phyloP scores from a whole-genome alignment of 306 rosid species.

The Phaseolus lunatus region DNA sequence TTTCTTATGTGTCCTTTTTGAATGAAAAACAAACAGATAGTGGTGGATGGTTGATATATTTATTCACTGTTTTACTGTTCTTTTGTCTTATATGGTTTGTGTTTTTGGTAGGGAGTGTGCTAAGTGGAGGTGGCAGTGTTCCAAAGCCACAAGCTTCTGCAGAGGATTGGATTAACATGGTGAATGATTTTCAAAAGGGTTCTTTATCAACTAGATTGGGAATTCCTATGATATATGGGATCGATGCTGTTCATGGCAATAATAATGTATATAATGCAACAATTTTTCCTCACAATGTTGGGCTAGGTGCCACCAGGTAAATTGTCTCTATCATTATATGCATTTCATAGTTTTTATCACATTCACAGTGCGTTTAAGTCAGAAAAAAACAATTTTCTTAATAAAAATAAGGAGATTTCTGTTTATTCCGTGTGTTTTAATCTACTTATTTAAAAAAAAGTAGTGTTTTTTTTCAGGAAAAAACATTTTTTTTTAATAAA shows the following conservation, averaged over 20 bases:
- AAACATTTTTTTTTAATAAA: too few relatives aligned
- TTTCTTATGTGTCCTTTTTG: neutral
- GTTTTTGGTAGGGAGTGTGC: conserved; percentile 58
- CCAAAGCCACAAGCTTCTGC: conserved; percentile 60
- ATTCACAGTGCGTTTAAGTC: too few relatives aligned
- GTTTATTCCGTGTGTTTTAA: too few relatives aligned
- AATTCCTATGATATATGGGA: conserved; percentile 76
- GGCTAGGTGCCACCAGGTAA: conserved; percentile 93
- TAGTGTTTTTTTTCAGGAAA: too few relatives aligned
- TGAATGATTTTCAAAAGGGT: conserved; percentile 62
- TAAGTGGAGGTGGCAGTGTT: conserved; percentile 72
- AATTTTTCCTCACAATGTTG: conserved; percentile 90
- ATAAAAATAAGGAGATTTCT: too few relatives aligned
- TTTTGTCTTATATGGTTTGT: neutral
- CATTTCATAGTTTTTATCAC: too few relatives aligned
- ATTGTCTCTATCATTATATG: neutral
- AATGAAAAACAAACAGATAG: neutral
- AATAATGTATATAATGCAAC: conserved; percentile 88
- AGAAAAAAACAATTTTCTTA: too few relatives aligned
- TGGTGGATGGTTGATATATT: neutral
- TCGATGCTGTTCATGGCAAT: conserved; percentile 80
- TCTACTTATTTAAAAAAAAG: too few relatives aligned
- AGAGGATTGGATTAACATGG: conserved; percentile 76
- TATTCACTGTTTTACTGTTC: too few relatives aligned
- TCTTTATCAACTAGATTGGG: conserved; percentile 70